A percentile compares a stretch with the other conserved stretches of the same genome.
Conservation (phyloP, 2,329 filamentous ascomycete genomes). For the Lachnellula suecica region DNA sequence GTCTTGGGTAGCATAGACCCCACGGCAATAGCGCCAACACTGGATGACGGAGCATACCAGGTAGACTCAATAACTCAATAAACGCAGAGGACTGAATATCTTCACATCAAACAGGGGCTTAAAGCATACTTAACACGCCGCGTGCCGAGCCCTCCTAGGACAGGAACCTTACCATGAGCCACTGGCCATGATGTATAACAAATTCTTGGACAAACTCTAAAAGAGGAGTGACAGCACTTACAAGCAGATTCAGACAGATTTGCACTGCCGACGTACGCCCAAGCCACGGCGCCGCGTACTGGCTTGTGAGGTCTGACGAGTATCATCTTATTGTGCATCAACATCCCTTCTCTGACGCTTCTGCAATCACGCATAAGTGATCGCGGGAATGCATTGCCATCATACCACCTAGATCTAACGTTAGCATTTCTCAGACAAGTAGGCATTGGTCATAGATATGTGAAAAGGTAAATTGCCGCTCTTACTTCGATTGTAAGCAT, state of each 20-base stretch:
- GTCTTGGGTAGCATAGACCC: no score
- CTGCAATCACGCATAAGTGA: slow-evolving; percentile 72
- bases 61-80: no score
- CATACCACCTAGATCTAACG: slow-evolving; percentile 48
- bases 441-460: background rate
- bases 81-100: no score
- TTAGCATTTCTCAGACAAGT: background rate
- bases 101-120: no score
- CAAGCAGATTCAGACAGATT: slow-evolving; percentile 93
- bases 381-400: slow-evolving; percentile 66
- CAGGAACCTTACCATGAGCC: no score
- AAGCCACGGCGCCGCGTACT: slow-evolving; percentile 45
- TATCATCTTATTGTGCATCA: slow-evolving; percentile 86
- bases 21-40: no score
- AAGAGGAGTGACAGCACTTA: slow-evolving; percentile 41
- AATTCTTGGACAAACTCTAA: background rate
- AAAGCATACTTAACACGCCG: no score
- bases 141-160: no score
- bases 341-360: slow-evolving; percentile 66
- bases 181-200: no score
- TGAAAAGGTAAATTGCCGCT: slow-evolving; percentile 27
- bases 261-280: slow-evolving; percentile 86
- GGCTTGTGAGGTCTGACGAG: slow-evolving; percentile 41
- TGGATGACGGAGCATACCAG: no score
- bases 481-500: slow-evolving; percentile 65